Evolutionary conservation across 345 rosid species (phyloP), one percentile per base, ranked within the genome.

Genomic region (Brassica cretica): DNA sequence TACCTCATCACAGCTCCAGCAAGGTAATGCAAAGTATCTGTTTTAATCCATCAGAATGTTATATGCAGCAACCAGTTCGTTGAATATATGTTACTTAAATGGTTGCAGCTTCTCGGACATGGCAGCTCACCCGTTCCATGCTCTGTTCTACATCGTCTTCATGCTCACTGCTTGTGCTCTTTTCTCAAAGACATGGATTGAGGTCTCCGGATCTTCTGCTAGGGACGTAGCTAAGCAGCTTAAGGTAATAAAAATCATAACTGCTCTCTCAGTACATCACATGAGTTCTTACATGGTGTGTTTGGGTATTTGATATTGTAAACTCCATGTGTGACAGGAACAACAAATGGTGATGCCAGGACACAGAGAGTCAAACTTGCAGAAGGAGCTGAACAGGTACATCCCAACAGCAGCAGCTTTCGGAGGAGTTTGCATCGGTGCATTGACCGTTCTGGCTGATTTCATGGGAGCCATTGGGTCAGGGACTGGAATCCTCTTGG

Each of bases 281-380:
- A 6, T 3, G 1, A 15, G n/a, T 12, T 14, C 21, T 0, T 14
- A 18, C 64, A 4, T 55, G 49, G 8, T 21, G 68, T 56, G 9
- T 33, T 32, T 49, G 33, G 18, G 18, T 71, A 5, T 5, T 19
- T 39, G 64, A 78, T 27, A n/a, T 7, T 59, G 27, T 15, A 24
- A 24, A 2, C 19, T 21, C n/a, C 2, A 56, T 64, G n/a, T 3
- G n/a, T 18, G 4, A 27, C 71, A 91, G 97, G 97, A 91, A 82
- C 97, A 91, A 88, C 97, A 91, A 90, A 91, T 91, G 97, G 94
- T 91, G 78, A 92, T 92, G 97, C 97, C 97, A 0, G 95, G 97
- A 39, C 97, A 92, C 62, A 86, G 97, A 56, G 97, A 92, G 66
- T 89, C 95, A n/a, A 92, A 90, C 85, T 80, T 92, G 5, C 94